Conservation (phyloP, 78 protist genomes). For the Dictyostelium brefeldianum region DNA sequence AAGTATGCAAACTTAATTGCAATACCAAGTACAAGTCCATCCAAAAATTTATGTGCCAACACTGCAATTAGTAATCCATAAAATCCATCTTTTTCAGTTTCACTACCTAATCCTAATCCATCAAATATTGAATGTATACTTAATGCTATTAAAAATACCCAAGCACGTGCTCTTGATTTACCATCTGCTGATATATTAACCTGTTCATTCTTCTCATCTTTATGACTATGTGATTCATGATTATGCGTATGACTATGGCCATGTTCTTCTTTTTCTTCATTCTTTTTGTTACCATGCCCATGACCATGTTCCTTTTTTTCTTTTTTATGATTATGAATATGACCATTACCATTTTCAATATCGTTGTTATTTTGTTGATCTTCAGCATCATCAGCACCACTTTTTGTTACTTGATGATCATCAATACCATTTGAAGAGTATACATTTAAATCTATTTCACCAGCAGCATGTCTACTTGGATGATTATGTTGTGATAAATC, state of each 20-base stretch:
- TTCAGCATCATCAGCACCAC: not conserved
- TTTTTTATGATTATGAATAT: not conserved
- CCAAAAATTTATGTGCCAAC: slow-evolving; percentile 46
- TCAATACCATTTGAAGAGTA: not conserved
- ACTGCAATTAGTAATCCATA: slow-evolving; percentile 70
- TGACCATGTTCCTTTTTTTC: slow-evolving; percentile 6
- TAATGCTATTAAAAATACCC: slow-evolving; percentile 38
- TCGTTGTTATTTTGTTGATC: not conserved
- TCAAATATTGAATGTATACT: slow-evolving; percentile 59
- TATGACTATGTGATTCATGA: not conserved
- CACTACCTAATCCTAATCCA: slow-evolving; percentile 70
- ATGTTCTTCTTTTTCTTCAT: not conserved
- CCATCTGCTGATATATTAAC: not conserved
- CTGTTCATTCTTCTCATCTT: not conserved
- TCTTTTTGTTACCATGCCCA: not conserved
- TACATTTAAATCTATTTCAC: slow-evolving; percentile 4
- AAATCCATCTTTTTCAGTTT: slow-evolving; percentile 27
- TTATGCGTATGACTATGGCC: not conserved
- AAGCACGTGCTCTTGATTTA: slow-evolving; percentile 4
- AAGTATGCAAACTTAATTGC: slow-evolving; percentile 48
- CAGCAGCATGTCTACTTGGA: slow-evolving; percentile 11
- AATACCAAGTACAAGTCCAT: slow-evolving; percentile 65
- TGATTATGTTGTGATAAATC: slow-evolving; percentile 32
- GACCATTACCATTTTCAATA: not conserved
- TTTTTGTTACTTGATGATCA: not conserved